Conservation (phyloP, 306 rosid genomes). For the Luffa aegyptiaca region DNA sequence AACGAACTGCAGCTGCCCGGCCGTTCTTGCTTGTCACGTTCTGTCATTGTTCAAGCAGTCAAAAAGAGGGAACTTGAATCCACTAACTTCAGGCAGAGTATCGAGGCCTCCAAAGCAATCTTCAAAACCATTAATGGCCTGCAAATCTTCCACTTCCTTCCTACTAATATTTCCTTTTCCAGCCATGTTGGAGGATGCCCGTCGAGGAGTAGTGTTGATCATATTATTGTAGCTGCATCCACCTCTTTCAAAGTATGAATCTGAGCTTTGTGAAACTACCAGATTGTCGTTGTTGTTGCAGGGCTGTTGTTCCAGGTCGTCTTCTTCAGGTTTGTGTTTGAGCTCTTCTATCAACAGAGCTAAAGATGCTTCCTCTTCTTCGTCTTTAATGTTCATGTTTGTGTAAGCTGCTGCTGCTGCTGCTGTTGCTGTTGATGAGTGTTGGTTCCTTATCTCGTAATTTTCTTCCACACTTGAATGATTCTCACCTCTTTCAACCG, state of each 20-base stretch:
- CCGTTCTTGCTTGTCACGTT: neutral
- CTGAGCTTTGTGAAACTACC: neutral
- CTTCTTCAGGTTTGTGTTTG: neutral
- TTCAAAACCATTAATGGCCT: neutral
- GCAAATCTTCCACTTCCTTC: neutral
- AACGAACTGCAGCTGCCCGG: neutral
- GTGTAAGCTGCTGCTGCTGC: neutral
- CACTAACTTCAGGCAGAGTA: slow-evolving; percentile 7
- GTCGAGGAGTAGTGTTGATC: neutral
- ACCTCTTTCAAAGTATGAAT: neutral
- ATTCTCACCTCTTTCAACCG: neutral
- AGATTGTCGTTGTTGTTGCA: neutral
- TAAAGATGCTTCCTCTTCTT: slow-evolving; percentile 13
- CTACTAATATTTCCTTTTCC: neutral
- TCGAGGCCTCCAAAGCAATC: slow-evolving; percentile 14
- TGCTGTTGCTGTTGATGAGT: too few species aligned
- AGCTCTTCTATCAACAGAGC: slow-evolving; percentile 6
- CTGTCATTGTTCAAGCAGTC: neutral
- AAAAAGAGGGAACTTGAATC: neutral
- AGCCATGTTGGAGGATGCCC: neutral
- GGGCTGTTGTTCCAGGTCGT: neutral
- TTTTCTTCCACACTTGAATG: neutral
- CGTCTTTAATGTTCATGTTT: neutral
- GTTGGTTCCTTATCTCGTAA: neutral
- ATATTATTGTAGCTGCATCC: neutral